A percentile compares a stretch with the other conserved stretches of the same genome.
phyloP scores from a whole-genome alignment of 805 yeast genomes.

The Schizosaccharomyces osmophilus region DNA sequence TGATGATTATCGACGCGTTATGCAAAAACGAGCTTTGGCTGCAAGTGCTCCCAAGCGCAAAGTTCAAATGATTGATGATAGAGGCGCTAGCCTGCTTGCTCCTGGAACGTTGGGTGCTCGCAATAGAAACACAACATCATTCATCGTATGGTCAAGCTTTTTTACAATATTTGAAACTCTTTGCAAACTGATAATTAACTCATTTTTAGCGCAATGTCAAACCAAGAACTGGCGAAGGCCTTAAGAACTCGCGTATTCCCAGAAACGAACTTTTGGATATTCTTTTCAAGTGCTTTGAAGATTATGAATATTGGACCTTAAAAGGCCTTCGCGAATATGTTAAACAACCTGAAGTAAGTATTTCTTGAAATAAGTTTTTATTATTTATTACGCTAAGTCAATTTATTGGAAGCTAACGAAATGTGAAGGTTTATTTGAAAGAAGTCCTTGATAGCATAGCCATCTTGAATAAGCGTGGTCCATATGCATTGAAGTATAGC shows the following conservation, averaged over 20 bases:
- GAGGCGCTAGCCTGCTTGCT: background rate
- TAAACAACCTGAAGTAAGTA: conserved; percentile 55
- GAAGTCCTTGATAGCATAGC: conserved; percentile 83
- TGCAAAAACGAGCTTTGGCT: background rate
- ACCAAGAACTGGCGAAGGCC: background rate
- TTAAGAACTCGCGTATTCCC: conserved; percentile 48
- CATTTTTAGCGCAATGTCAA: background rate
- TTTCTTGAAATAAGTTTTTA: background rate
- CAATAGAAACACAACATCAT: background rate
- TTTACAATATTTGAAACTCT: background rate
- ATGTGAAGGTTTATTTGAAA: conserved; percentile 36
- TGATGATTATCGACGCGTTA: conserved; percentile 2
- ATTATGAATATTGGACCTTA: conserved; percentile 88
- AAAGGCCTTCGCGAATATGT: conserved; percentile 85
- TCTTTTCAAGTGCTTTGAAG: conserved; percentile 72
- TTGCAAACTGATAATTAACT: background rate
- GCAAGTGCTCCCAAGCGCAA: conserved; percentile 1
- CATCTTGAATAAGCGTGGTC: conserved; percentile 72
- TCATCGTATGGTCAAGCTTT: background rate
- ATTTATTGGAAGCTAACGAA: background rate
- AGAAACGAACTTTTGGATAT: conserved; percentile 73
- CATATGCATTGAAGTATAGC: conserved; percentile 78
- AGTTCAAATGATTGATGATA: conserved; percentile 2
- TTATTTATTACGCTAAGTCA: background rate
- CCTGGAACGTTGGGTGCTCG: conserved; percentile 1